phyloP scores from a whole-genome alignment of 192 early-diverging fungal species.

The Coemansia sp. region DNA sequence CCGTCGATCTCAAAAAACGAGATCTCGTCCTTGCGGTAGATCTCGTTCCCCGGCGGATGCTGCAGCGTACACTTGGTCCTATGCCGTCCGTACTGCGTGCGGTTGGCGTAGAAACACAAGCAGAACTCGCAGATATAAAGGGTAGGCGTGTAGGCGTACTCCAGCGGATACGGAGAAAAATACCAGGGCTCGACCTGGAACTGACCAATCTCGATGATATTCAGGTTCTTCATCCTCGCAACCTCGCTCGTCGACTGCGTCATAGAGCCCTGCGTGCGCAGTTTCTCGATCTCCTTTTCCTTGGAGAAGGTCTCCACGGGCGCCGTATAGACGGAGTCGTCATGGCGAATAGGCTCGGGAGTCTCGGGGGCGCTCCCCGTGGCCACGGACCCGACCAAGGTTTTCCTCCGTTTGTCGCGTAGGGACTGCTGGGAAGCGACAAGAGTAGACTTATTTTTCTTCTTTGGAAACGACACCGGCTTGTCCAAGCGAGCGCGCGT shows the following conservation, averaged over 20 bases:
- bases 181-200: slow-evolving; percentile 97
- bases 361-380: slow-evolving; percentile 49
- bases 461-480: slow-evolving; percentile 71
- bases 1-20: slow-evolving; percentile 99
- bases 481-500: slow-evolving; percentile 65
- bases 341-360: slow-evolving; percentile 38
- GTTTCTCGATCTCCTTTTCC: slow-evolving; percentile 94
- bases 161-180: slow-evolving; percentile 95
- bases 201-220: slow-evolving; percentile 88
- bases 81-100: slow-evolving; percentile 78
- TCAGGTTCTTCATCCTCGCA: slow-evolving; percentile 93
- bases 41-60: slow-evolving; percentile 99
- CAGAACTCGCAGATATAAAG: slow-evolving; percentile 98
- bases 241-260: slow-evolving; percentile 95
- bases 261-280: slow-evolving; percentile 92
- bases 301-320: slow-evolving; percentile 72
- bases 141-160: slow-evolving; percentile 73
- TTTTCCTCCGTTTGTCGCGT: slow-evolving; percentile 54
- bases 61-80: slow-evolving; percentile 82
- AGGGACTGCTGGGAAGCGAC: slow-evolving; percentile 30
- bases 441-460: slow-evolving; percentile 53
- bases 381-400: slow-evolving; percentile 45
- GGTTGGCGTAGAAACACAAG: slow-evolving; percentile 75
- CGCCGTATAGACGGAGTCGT: slow-evolving; percentile 47
- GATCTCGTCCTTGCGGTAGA: slow-evolving; percentile 88